A percentile compares a stretch with the other conserved stretches of the same genome.
phyloP scores from a whole-genome alignment of 75 land plant species.

The Pinus albicaulis region DNA sequence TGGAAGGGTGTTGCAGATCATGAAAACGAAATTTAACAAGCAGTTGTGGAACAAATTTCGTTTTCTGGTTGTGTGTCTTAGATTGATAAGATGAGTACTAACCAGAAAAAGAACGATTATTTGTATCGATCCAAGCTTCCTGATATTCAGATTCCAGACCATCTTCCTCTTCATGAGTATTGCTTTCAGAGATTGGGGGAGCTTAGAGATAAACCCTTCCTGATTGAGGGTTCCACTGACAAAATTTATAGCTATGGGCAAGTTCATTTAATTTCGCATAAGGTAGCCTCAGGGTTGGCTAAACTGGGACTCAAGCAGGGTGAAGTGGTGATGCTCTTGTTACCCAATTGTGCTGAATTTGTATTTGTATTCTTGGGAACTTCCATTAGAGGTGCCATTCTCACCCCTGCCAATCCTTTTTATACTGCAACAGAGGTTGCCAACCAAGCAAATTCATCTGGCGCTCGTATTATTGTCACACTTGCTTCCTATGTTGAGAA shows the following conservation, averaged over 20 bases:
- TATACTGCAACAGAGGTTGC: slow-evolving; percentile 13
- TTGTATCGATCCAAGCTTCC: slow-evolving; percentile 11
- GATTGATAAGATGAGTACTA: too few species aligned
- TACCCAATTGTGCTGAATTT: slow-evolving; percentile 16
- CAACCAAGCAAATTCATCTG: neutral
- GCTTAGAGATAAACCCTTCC: neutral
- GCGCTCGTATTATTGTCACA: slow-evolving; percentile 7
- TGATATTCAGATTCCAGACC: neutral
- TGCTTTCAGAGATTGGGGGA: slow-evolving; percentile 8
- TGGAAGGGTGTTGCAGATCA: too few species aligned
- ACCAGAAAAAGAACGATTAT: neutral
- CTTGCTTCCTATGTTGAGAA: slow-evolving; percentile 13
- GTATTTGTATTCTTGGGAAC: slow-evolving; percentile 13
- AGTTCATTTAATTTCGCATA: neutral
- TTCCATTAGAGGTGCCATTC: slow-evolving; percentile 5
- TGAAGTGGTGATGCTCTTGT: slow-evolving; percentile 13
- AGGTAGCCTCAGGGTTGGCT: slow-evolving; percentile 10
- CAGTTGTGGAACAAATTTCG: too few species aligned
- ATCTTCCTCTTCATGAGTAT: slow-evolving; percentile 10
- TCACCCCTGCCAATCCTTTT: slow-evolving; percentile 12
- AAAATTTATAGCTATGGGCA: neutral
- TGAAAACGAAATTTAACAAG: too few species aligned
- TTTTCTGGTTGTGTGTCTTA: too few species aligned
- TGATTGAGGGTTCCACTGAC: slow-evolving; percentile 6
- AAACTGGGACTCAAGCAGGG: slow-evolving; percentile 4